Conservation (phyloP, 495 filamentous ascomycete species). For the Aspergillus haitiensis region DNA sequence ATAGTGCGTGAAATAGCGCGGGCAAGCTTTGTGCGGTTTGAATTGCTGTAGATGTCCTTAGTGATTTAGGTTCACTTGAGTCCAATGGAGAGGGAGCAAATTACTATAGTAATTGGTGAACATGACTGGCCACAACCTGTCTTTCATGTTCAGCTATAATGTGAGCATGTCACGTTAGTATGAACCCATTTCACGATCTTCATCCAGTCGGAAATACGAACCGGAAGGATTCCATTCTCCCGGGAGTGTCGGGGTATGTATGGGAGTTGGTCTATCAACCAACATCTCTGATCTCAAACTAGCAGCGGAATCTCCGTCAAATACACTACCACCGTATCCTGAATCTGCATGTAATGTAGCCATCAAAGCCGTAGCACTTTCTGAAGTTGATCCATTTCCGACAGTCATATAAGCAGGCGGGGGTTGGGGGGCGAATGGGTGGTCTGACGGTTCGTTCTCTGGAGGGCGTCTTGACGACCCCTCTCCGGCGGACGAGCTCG, state of each 20-base stretch:
- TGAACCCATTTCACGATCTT: neutral
- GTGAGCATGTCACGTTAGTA: slow-evolving; percentile 6
- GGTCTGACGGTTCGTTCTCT: slow-evolving; percentile 31
- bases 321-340: slow-evolving; percentile 70
- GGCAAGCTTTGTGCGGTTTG: slow-evolving; percentile 80
- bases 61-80: slow-evolving; percentile 5
- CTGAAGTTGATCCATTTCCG: slow-evolving; percentile 75
- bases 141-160: slow-evolving; percentile 57
- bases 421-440: slow-evolving; percentile 36
- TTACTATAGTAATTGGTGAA: slow-evolving; percentile 71
- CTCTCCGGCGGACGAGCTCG: slow-evolving; percentile 39
- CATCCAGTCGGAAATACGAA: slow-evolving; percentile 7
- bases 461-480: slow-evolving; percentile 39
- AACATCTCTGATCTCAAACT: slow-evolving; percentile 62
- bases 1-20: slow-evolving; percentile 82
- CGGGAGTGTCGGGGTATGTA: slow-evolving; percentile 53
- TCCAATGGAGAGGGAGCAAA: slow-evolving; percentile 5
- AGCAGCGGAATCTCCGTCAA: slow-evolving; percentile 45
- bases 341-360: slow-evolving; percentile 78
- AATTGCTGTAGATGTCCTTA: slow-evolving; percentile 65
- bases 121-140: slow-evolving; percentile 64
- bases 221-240: slow-evolving; percentile 52
- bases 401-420: slow-evolving; percentile 82
- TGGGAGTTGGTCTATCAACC: slow-evolving; percentile 65
- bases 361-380: slow-evolving; percentile 68